A percentile compares a stretch with the other conserved stretches of the same genome.
phyloP scores from a whole-genome alignment of 192 early-diverging fungal species.

The Funneliformis mosseae region DNA sequence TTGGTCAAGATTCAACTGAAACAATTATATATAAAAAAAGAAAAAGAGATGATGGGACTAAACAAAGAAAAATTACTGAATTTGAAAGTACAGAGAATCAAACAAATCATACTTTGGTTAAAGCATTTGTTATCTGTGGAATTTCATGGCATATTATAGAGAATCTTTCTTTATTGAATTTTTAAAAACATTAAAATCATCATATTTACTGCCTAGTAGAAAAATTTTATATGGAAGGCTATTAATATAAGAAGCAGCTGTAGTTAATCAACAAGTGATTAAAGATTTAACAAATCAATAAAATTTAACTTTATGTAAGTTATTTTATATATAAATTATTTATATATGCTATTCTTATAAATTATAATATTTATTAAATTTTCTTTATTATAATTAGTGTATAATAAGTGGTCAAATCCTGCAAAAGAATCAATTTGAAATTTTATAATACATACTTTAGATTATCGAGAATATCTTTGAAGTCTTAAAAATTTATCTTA shows the following conservation, averaged over 20 bases:
- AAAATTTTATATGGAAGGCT: not conserved
- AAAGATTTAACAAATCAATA: not conserved
- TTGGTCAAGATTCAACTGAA: too few species aligned
- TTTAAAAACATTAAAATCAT: not conserved
- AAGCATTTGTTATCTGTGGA: conserved; percentile 3
- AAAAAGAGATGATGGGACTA: too few species aligned
- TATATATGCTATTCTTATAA: not conserved
- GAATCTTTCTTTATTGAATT: not conserved
- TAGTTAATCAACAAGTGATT: not conserved
- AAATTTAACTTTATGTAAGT: not conserved
- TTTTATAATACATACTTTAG: not conserved
- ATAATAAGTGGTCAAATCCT: not conserved
- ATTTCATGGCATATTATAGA: not conserved
- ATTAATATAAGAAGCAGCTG: not conserved
- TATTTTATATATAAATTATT: not conserved
- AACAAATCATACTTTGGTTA: not conserved
- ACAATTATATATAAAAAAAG: too few species aligned
- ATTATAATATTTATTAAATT: not conserved
- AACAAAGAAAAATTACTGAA: too few species aligned
- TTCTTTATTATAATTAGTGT: not conserved
- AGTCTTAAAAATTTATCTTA: not conserved
- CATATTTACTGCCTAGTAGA: not conserved
- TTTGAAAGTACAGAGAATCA: too few species aligned
- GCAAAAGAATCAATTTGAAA: not conserved
- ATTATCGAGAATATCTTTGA: not conserved